Evolutionary conservation across 805 yeast genomes (phyloP).

Genomic region (Candida oleophila): DNA sequence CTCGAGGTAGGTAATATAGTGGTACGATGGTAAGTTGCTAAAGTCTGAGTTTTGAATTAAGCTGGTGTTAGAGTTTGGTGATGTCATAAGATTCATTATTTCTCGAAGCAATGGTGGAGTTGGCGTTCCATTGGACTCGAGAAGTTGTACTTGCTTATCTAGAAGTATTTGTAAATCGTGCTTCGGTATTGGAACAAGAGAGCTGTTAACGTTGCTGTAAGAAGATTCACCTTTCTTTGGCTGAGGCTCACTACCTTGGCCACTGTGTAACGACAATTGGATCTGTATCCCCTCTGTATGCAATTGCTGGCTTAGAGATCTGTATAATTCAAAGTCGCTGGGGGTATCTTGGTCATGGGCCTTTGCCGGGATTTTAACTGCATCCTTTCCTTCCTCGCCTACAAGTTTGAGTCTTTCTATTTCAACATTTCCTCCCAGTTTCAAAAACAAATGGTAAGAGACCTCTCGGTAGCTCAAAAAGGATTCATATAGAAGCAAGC

Average conservation of each 20-base stretch:
- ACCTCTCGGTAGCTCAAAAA: conserved; percentile 34
- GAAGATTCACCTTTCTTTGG: conserved; percentile 11
- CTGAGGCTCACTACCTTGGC: conserved; percentile 5
- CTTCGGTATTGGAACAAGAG: conserved; percentile 43
- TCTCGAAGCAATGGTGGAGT: conserved; percentile 44
- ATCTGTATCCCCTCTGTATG: conserved; percentile 2
- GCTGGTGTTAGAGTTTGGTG: conserved; percentile 36
- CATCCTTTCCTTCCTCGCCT: not conserved
- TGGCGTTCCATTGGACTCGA: conserved; percentile 52
- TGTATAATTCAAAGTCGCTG: conserved; percentile 5
- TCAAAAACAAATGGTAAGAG: conserved; percentile 20
- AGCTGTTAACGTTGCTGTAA: conserved; percentile 6
- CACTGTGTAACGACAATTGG: conserved; percentile 3
- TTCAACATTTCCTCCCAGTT: conserved; percentile 9
- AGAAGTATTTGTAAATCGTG: conserved; percentile 50
- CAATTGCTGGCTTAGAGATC: conserved; percentile 8
- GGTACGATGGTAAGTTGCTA: conserved; percentile 36
- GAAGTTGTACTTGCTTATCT: conserved; percentile 50
- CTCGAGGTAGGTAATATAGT: conserved; percentile 62
- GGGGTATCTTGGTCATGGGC: not conserved
- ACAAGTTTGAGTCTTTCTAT: not conserved
- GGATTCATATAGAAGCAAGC: conserved; percentile 28
- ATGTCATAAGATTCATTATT: conserved; percentile 47
- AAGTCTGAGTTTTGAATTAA: conserved; percentile 31
- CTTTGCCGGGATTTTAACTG: not conserved